Percentiles rank a stretch among this genome's conserved stretches.
Conservation (phyloP, 345 rosid genomes). For the Brassica cretica region DNA sequence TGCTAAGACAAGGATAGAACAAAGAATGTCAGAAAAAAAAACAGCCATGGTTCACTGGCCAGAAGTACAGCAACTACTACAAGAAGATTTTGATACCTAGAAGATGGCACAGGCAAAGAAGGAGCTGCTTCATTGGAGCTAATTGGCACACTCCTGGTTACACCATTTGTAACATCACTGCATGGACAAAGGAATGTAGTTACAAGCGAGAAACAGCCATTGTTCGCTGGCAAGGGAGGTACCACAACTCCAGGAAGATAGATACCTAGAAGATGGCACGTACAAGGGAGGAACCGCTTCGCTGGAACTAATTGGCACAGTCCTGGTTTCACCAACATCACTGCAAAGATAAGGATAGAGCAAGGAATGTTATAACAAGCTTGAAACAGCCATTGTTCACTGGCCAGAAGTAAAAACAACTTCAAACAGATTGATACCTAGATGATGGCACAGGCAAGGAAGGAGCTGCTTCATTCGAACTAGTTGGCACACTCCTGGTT, state of each 20-base stretch:
- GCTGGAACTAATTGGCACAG: not conserved
- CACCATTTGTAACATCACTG: not conserved
- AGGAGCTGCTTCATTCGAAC: constrained; percentile 45
- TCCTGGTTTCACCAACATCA: not conserved
- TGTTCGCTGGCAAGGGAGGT: not conserved
- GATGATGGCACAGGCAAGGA: not conserved
- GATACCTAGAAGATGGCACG: not conserved
- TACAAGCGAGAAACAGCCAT: not conserved
- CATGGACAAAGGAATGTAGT: not conserved
- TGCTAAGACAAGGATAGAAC: constrained; percentile 14
- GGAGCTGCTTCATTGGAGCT: not conserved
- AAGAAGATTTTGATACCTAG: not conserved
- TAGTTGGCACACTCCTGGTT: constrained; percentile 40
- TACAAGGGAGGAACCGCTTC: not conserved
- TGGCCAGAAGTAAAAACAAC: not conserved
- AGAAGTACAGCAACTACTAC: not conserved
- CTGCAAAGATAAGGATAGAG: not conserved
- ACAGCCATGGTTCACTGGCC: not conserved
- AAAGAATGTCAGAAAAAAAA: not conserved
- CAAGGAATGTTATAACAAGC: not conserved
- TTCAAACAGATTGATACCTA: not conserved
- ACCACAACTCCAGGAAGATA: not conserved
- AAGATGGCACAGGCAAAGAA: not conserved
- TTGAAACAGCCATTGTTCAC: not conserved
- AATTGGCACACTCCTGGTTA: not conserved